phyloP scores from a whole-genome alignment of 805 yeast genomes.

The Candida incommunis region DNA sequence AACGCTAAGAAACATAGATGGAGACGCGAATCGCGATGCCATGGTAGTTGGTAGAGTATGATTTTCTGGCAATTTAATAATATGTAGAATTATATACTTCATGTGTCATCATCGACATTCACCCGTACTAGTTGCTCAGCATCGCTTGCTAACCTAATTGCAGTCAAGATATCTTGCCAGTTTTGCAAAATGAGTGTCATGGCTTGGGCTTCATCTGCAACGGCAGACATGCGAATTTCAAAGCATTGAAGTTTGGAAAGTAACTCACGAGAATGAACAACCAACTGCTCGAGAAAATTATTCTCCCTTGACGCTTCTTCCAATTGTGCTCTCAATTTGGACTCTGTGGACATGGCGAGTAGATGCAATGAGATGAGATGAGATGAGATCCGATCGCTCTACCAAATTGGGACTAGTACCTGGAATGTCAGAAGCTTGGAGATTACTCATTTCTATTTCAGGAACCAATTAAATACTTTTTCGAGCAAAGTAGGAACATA shows the following conservation, averaged over 20 bases:
- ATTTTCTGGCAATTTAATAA: not conserved
- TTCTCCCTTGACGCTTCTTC: not conserved
- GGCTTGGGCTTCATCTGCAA: not conserved
- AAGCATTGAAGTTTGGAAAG: not conserved
- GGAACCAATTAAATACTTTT: too few relatives aligned
- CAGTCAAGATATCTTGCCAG: not conserved
- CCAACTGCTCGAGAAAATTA: not conserved
- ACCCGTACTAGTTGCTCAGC: not conserved
- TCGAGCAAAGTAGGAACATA: too few relatives aligned
- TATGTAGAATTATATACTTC: not conserved
- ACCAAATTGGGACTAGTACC: too few relatives aligned
- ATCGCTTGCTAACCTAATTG: not conserved
- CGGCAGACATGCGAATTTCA: not conserved
- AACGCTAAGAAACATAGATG: not conserved
- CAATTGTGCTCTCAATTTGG: not conserved
- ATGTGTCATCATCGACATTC: not conserved
- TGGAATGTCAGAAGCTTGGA: too few relatives aligned
- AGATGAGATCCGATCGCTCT: too few relatives aligned
- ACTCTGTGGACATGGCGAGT: too few relatives aligned
- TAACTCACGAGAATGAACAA: not conserved
- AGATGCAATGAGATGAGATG: too few relatives aligned
- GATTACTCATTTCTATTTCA: too few relatives aligned
- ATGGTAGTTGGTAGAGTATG: not conserved
- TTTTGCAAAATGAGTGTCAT: not conserved
- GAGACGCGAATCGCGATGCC: not conserved